Evolutionary conservation across 139 green algal genomes (phyloP).

Genomic region (Chlorella sp.): DNA sequence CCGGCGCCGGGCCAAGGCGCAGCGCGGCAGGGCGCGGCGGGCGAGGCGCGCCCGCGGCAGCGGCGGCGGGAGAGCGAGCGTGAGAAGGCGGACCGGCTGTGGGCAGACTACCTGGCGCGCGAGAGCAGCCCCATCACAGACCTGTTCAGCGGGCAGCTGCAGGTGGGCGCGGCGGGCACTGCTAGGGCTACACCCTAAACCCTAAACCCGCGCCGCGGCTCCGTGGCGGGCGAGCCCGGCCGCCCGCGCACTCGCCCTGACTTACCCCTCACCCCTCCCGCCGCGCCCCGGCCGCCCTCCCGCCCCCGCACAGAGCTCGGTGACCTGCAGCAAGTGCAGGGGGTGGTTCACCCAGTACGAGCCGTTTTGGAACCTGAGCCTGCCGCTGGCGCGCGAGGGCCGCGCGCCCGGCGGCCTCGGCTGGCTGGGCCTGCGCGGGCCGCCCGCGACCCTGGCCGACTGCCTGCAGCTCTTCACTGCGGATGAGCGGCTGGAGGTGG

Average conservation of each 20-base stretch:
- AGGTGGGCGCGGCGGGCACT: slow-evolving; percentile 6
- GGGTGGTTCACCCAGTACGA: slow-evolving; percentile 57
- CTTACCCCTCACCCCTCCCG: neutral
- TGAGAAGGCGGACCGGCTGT: slow-evolving; percentile 53
- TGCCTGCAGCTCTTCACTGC: slow-evolving; percentile 56
- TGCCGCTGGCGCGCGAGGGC: slow-evolving; percentile 49
- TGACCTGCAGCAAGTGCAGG: slow-evolving; percentile 58
- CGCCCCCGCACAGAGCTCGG: slow-evolving; percentile 26
- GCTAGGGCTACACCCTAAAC: no score
- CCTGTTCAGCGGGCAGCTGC: slow-evolving; percentile 59
- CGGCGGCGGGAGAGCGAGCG: slow-evolving; percentile 34
- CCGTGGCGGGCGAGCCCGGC: neutral
- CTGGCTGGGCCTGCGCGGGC: slow-evolving; percentile 32
- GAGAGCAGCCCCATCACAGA: slow-evolving; percentile 47
- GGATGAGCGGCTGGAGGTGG: slow-evolving; percentile 50
- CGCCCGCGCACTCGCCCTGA: neutral
- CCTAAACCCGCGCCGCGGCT: neutral
- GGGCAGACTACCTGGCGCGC: slow-evolving; percentile 31
- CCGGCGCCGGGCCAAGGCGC: neutral
- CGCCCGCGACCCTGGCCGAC: slow-evolving; percentile 46
- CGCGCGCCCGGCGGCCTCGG: slow-evolving; percentile 21
- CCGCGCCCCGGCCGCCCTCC: neutral
- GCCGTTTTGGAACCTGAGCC: slow-evolving; percentile 60
- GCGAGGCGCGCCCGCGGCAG: neutral
- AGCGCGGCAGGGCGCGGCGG: neutral